A percentile compares a stretch with the other conserved stretches of the same genome.
Conservation (phyloP, 129 eudicot genomes). For the Arctium minus region DNA sequence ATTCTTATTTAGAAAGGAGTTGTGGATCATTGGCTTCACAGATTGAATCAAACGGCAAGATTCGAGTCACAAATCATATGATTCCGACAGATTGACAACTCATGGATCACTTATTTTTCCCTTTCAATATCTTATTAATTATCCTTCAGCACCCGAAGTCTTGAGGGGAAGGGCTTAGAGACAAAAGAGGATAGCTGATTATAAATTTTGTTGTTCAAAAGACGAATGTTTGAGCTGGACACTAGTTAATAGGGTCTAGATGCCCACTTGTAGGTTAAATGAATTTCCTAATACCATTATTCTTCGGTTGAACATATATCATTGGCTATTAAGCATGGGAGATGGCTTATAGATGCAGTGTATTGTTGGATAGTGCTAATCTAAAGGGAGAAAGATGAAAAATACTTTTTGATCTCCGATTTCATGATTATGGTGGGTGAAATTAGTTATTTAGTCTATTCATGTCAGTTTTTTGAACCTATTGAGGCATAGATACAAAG, state of each 20-base stretch:
- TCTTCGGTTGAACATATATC: background rate
- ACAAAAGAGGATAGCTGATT: background rate
- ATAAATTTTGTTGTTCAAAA: background rate
- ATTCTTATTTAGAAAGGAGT: background rate
- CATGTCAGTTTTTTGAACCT: background rate
- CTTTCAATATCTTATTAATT: background rate
- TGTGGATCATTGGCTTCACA: background rate
- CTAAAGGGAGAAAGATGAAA: background rate
- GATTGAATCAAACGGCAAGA: background rate
- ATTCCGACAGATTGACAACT: background rate
- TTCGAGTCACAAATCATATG: background rate
- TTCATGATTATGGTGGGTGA: background rate
- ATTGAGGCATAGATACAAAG: background rate
- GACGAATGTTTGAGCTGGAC: background rate
- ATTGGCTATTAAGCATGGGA: background rate
- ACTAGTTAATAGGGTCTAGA: background rate
- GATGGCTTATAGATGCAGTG: background rate
- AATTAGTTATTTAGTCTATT: background rate
- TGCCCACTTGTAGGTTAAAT: background rate
- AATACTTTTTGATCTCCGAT: background rate
- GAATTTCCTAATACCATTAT: background rate
- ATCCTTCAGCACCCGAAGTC: background rate
- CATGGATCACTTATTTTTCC: background rate
- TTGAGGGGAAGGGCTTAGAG: background rate
- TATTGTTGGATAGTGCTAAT: background rate